Base-by-base conservation (phyloP, 371 early-diverging fungal genomes). In the Cokeromyces recurvatus region DNA sequence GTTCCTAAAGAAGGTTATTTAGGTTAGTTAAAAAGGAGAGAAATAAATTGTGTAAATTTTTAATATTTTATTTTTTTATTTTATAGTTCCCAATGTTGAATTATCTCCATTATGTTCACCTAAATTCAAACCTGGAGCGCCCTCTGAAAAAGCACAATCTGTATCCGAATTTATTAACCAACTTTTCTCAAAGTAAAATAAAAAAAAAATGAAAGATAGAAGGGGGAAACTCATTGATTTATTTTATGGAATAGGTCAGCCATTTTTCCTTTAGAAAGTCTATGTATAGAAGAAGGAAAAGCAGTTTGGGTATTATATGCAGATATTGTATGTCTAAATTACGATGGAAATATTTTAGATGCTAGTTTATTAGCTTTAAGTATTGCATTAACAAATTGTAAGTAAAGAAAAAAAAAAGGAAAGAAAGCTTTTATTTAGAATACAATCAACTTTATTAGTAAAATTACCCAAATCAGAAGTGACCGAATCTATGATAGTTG, bases 311-410 rank as follows among this genome's bases (percentile, higher is more conserved):
- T 84, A 29, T 65, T 97, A 17, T 87, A 90, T 53, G 86, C 87
- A 3, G 97, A 97, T 64, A 82, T 95, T 22, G 84, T 91, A 12
- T 94, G 93, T 50, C 55, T 97, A 23, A 85, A 88, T 51, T 89
- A 92, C 53, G 95, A 91, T 59, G 97, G 97, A 15, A 91, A 90
- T 57, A 79, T 91, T 1, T 44, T 92, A 38, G 97, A 97, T 57
- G 94, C 95, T 0, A 84, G 90, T 22, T 40, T 95, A n/a, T 49
- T 87, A 10, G 86, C 92, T 6, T 63, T 93, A 21, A 60, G 79
- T 11, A 73, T 82, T 7, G 92, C 95, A 0, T 73, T 95, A 23
- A 57, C 64, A 38, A 71, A 85, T 51, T 66, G 89, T 90, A 76
- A 61, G 59, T 55, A 20, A n/a, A 4, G 4, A 34, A 34, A 34